Conservation (phyloP, 2,329 filamentous ascomycete genomes). For the Scopulariopsis brevicaulis region DNA sequence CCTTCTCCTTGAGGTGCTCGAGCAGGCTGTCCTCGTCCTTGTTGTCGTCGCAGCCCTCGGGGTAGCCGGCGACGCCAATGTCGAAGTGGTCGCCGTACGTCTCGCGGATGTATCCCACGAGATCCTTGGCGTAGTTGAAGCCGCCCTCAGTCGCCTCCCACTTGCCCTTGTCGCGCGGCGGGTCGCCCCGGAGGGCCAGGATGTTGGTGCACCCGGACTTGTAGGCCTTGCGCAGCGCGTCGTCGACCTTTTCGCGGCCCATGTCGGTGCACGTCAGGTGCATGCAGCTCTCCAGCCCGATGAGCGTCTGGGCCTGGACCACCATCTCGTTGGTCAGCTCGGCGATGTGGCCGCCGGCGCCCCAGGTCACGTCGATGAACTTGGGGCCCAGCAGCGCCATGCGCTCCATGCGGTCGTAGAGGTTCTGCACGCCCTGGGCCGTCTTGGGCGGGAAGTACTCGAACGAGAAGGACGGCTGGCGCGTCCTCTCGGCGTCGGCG, state of each 20-base stretch:
- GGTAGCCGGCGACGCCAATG: constrained; percentile 94
- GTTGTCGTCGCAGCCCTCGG: constrained; percentile 91
- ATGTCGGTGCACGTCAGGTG: constrained; percentile 98
- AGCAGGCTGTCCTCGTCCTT: constrained; percentile 75
- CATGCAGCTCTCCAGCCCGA: constrained; percentile 97
- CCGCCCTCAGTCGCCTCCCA: constrained; percentile 82
- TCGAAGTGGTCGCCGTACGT: constrained; percentile 71
- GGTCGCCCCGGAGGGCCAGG: constrained; percentile 83
- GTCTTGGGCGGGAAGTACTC: constrained; percentile 99
- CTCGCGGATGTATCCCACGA: constrained; percentile 72
- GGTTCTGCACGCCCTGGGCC: constrained; percentile 92
- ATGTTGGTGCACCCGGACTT: constrained; percentile 97
- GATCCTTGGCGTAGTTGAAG: constrained; percentile 85
- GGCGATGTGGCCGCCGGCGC: constrained; percentile 82
- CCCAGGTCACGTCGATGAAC: constrained; percentile 98
- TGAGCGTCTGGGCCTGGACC: constrained; percentile 84
- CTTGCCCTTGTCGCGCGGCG: constrained; percentile 83
- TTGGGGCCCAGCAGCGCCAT: constrained; percentile 92
- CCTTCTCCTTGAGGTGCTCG: constrained; percentile 91
- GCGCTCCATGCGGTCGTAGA: constrained; percentile 98
- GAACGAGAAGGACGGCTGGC: constrained; percentile 89
- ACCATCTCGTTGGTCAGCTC: constrained; percentile 97
- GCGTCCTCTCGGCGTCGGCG: constrained; percentile 64
- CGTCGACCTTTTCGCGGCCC: constrained; percentile 83
- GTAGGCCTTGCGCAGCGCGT: constrained; percentile 78